Evolutionary conservation across 2,329 filamentous ascomycete species (phyloP), one percentile per base, ranked within the genome.

Genomic region (Immersiporthe knoxdaviesiana): DNA sequence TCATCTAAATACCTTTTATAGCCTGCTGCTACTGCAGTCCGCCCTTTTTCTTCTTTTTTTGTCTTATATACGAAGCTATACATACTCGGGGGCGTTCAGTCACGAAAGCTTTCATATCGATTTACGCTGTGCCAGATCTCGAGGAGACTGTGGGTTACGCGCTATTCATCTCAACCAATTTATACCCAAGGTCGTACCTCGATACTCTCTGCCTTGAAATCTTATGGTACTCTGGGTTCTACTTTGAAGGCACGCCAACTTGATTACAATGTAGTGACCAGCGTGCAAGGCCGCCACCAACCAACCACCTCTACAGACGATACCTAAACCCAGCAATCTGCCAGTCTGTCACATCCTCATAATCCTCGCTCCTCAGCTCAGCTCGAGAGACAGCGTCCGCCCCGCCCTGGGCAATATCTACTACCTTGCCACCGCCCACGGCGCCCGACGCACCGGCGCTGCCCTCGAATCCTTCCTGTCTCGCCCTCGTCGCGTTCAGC

Each of bases 321-420:
- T 90, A 90, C 56, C 87, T 82, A 71, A 90, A 90, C 0, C 87
- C 88, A 24, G 82, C 75, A 0, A 82, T 87, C 50, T 88, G 82
- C 84, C 85, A 88, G 73, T 90, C 88, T 1, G 88, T 89, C 2
- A 85, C 76, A 75, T 90, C 87, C 27, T 88, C 85, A 68, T 87
- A 85, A 69, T 85, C 84, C 66, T 82, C 80, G 0, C 81, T 78
- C 24, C 78, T 76, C 30, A 85, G 73, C 63, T 80, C 78, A 0
- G 81, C 75, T 39, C 77, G 77, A 14, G 74, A 74, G n/a, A 79
- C 76, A n/a, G 74, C 76, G 52, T 77, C 76, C 1, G 74, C 74
- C 10, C 72, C 73, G 2, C 70, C 68, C 18, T 71, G 72, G 1
- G 59, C 69, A 4, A 74, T 71, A 35, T 76, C 76, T 16, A 79